These are phyloP conservation scores for Nymphaea thermarum DNA, from an alignment of 164 flowering plant species.

Conservation along the genomic window DNA sequence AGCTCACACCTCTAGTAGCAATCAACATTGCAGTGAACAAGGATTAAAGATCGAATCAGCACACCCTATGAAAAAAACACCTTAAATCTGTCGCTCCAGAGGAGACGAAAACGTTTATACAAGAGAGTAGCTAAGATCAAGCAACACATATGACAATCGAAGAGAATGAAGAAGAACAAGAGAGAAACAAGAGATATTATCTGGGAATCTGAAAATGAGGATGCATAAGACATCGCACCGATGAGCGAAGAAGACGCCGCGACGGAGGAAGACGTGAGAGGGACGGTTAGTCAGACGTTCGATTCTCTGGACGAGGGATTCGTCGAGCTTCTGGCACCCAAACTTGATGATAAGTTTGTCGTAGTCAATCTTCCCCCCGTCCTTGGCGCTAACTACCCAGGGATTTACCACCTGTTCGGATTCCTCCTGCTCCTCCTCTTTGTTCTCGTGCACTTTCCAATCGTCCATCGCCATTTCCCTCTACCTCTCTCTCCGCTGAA, in stretches of 20 bases:
- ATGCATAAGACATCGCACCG: constrained; percentile 16
- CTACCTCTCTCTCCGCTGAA: too few relatives aligned
- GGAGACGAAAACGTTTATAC: too few relatives aligned
- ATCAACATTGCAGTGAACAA: too few relatives aligned
- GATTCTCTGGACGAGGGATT: constrained; percentile 50
- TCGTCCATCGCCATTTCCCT: neutral
- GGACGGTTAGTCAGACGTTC: constrained; percentile 69
- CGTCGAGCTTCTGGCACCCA: constrained; percentile 75
- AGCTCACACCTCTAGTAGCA: too few relatives aligned
- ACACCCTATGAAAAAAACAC: too few relatives aligned
- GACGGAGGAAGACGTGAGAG: constrained; percentile 92
- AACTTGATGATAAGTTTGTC: constrained; percentile 90
- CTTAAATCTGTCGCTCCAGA: too few relatives aligned
- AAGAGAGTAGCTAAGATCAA: too few relatives aligned
- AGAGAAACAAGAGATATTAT: too few relatives aligned
- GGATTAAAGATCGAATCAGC: too few relatives aligned
- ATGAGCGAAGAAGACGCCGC: constrained; percentile 93
- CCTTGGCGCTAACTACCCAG: constrained; percentile 72
- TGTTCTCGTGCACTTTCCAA: neutral
- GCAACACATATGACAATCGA: too few relatives aligned
- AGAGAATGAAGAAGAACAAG: too few relatives aligned
- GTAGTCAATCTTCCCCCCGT: constrained; percentile 83
- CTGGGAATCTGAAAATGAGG: too few relatives aligned
- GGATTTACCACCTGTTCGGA: constrained; percentile 77
- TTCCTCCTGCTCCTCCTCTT: constrained; percentile 15